phyloP scores from a whole-genome alignment of 2,329 filamentous ascomycete genomes.

The Emydomyces testavorans region DNA sequence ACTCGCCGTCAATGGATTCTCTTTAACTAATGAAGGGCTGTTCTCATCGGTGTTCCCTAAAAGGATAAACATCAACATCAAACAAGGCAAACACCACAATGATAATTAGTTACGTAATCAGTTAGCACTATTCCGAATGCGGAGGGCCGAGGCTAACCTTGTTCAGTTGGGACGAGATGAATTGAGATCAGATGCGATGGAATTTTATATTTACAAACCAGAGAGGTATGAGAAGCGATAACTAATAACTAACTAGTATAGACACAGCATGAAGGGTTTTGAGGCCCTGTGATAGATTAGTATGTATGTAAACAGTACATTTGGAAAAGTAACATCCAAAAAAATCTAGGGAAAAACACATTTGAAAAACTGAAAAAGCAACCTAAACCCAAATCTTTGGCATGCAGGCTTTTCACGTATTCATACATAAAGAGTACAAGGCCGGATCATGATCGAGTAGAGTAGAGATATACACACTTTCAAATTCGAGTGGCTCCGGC shows the following conservation, averaged over 20 bases:
- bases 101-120: too few relatives aligned
- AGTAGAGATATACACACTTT: slow-evolving; percentile 16
- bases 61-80: slow-evolving; percentile 6
- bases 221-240: background rate
- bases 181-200: background rate
- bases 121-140: background rate
- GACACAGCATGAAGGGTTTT: slow-evolving; percentile 11
- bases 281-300: background rate
- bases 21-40: too few relatives aligned
- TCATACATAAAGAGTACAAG: slow-evolving; percentile 10
- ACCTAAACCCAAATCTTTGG: slow-evolving; percentile 8
- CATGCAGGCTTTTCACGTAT: slow-evolving; percentile 11
- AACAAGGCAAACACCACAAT: slow-evolving; percentile 8
- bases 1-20: background rate
- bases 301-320: background rate
- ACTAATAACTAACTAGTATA: background rate
- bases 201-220: background rate
- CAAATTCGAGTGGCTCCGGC: slow-evolving; percentile 1
- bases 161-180: background rate
- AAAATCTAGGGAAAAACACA: slow-evolving; percentile 20
- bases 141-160: background rate
- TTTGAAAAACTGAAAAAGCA: slow-evolving; percentile 18
- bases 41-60: background rate
- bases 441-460: slow-evolving; percentile 12
- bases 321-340: slow-evolving; percentile 2